Evolutionary conservation across 2,329 filamentous ascomycete genomes (phyloP).

Genomic region (Monosporascus sp.): DNA sequence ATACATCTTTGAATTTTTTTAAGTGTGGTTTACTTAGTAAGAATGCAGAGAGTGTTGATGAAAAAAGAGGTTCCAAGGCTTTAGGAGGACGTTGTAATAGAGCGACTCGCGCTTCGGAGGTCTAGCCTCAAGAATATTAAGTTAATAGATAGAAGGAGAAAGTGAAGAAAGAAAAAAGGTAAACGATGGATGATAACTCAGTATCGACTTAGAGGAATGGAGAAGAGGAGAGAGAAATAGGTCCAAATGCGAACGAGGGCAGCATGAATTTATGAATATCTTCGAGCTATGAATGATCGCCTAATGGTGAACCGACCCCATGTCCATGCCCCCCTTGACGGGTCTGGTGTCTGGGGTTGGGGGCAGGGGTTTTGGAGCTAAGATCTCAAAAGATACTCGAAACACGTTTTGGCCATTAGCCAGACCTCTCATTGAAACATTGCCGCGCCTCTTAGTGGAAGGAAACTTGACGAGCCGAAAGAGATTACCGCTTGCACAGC

Average conservation of each 20-base stretch:
- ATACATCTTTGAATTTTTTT: constrained; percentile 41
- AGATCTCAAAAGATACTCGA: constrained; percentile 21
- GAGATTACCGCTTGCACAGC: constrained; percentile 1
- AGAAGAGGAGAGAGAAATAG: constrained; percentile 24
- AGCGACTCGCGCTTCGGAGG: constrained; percentile 46
- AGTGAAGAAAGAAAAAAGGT: constrained; percentile 18
- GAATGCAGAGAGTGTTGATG: constrained; percentile 7
- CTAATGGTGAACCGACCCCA: constrained; percentile 26
- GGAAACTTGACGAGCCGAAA: constrained; percentile 14
- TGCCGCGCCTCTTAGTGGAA: constrained; percentile 4
- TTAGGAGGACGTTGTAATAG: constrained; percentile 22
- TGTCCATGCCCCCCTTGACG: constrained; percentile 7
- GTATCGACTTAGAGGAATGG: constrained; percentile 14
- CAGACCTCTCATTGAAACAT: constrained; percentile 12
- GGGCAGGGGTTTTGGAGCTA: constrained; percentile 12
- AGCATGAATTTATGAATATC: constrained; percentile 36
- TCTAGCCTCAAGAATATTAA: constrained; percentile 39
- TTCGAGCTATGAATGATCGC: constrained; percentile 30
- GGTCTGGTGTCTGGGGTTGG: constrained; percentile 12
- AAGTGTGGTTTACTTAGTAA: constrained; percentile 10
- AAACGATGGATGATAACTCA: constrained; percentile 19
- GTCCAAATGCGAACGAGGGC: constrained; percentile 20
- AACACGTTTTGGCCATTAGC: constrained; percentile 26
- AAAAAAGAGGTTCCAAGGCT: constrained; percentile 19
- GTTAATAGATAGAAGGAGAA: constrained; percentile 7